Conservation (phyloP, 129 eudicot species). For the Tagetes erecta region DNA sequence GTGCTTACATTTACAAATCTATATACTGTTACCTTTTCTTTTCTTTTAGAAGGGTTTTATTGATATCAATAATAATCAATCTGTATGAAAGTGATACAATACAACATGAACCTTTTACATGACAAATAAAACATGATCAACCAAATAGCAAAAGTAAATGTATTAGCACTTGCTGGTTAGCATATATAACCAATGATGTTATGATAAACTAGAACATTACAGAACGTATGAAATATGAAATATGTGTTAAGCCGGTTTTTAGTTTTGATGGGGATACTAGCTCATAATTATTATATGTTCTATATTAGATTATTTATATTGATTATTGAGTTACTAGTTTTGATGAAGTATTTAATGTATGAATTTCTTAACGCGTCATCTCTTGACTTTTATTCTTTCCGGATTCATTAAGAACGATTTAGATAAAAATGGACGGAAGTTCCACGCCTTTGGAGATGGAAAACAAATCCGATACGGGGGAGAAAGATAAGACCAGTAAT, state of each 20-base stretch:
- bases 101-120: not conserved
- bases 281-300: not conserved
- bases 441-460: not conserved
- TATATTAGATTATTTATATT: not conserved
- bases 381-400: not conserved
- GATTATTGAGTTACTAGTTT: not conserved
- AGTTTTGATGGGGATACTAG: too few species aligned
- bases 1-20: not conserved
- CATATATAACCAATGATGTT: not conserved
- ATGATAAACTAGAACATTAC: not conserved
- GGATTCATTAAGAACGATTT: not conserved
- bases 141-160: too few species aligned
- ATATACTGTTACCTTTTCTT: not conserved
- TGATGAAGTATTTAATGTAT: not conserved
- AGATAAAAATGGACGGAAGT: not conserved
- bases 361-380: not conserved
- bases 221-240: not conserved
- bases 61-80: not conserved
- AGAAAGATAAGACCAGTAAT: not conserved
- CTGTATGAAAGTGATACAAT: too few species aligned
- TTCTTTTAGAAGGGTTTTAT: not conserved
- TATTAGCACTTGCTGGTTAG: not conserved
- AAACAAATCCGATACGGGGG: not conserved
- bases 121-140: not conserved
- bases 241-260: too few species aligned